These are phyloP conservation scores for Syzygium grande DNA, from an alignment of 345 rosid genomes.

Conservation along the genomic window DNA sequence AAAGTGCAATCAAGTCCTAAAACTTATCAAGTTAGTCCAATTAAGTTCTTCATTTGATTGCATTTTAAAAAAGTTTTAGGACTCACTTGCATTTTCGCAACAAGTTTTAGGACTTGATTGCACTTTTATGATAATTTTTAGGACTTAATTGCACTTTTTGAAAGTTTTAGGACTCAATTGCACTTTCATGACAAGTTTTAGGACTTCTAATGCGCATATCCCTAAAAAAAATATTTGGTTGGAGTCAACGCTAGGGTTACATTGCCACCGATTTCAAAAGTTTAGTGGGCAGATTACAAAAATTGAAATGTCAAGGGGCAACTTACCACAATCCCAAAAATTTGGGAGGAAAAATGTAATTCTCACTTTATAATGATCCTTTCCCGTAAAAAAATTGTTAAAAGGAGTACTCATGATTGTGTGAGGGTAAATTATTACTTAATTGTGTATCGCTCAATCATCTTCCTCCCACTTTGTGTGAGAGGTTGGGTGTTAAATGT, in stretches of 20 bases:
- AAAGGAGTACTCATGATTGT: background rate
- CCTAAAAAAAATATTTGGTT: background rate
- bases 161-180: no score
- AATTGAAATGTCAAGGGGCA: background rate
- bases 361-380: background rate
- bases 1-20: no score
- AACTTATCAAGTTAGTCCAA: no score
- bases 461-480: background rate
- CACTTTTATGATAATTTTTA: no score
- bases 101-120: no score
- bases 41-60: no score
- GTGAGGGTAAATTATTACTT: background rate
- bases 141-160: no score
- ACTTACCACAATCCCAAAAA: background rate
- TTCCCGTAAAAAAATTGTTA: background rate
- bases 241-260: background rate
- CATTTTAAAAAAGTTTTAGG: no score
- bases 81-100: no score
- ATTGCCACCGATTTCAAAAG: background rate
- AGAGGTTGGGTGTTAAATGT: background rate
- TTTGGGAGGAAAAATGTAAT: background rate
- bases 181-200: no score
- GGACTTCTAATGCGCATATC: no score
- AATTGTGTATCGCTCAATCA: background rate
- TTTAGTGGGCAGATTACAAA: background rate